Base-by-base conservation (phyloP, 352 stramenopile genomes). In the Globisporangium heterothallicum region DNA sequence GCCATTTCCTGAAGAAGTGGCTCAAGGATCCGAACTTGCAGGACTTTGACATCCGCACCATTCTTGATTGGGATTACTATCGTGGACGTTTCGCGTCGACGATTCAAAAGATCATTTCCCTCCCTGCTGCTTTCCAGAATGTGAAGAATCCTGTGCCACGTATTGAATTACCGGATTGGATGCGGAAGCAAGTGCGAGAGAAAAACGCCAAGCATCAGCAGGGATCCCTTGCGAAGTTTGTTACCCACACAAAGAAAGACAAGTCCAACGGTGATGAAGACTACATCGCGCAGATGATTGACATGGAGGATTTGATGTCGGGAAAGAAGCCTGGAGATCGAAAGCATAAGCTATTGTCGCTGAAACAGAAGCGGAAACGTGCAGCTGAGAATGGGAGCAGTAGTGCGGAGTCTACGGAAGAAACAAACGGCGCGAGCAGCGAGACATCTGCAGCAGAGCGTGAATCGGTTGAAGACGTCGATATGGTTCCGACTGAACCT, bases 61-160 rank as follows among this genome's bases (percentile, higher is more conserved):
- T 99, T 52, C 66, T 99, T 14, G 97, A 99, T 72, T 99, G 97
- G 97, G 89, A 98, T 55, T 99, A 99, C 63, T 99, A 99, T 68
- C 76, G 82, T 13, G 70, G 60, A 12, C 79, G 82, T 22, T 92
- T 87, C 51, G 78, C 77, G 10, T 78, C 74, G 29, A 98, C 92
- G 0, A 96, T 99, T 30, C 96, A 98, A 49, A 99, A 99, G 66
- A 99, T 99, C 69, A 98, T 99, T 58, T 99, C 95, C 9, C 97
- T 99, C 40, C 97, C 97, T 10, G 97, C 97, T 22, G 97, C 94
- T 18, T 90, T 99, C 53, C 97, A 99, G 66, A 97, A 97, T 53
- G 75, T 98, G 3, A 61, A 61, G 14, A 99, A 99, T 70, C 97
- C 97, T 6, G 95, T 99, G 8, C 96, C 96, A 4, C 80, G 96